Percentiles rank a stretch among this genome's conserved stretches.
Evolutionary conservation across 495 filamentous ascomycete genomes (phyloP).

Genomic region (Aspergillus sparsus): DNA sequence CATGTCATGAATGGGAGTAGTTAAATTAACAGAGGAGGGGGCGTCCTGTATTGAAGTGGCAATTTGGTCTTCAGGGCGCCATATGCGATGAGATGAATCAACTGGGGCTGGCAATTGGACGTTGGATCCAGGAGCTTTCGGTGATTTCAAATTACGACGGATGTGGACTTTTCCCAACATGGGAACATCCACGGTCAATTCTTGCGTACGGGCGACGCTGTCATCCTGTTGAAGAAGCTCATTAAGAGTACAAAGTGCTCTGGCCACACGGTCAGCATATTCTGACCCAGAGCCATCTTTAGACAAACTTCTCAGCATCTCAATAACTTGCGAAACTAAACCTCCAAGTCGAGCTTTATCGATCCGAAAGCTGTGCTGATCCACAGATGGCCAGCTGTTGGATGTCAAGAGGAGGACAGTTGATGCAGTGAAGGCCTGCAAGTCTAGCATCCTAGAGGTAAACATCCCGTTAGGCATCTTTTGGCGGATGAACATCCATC

Average conservation of each 20-base stretch:
- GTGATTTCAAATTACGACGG: conserved; percentile 21
- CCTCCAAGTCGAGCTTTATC: conserved; percentile 14
- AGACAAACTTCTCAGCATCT: conserved; percentile 22
- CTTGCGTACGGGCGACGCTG: conserved; percentile 6
- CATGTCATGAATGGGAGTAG: not conserved
- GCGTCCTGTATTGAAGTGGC: not conserved
- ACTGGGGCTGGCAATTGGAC: not conserved
- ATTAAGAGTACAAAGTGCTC: conserved; percentile 24
- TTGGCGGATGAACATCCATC: conserved; percentile 27
- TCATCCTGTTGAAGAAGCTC: conserved; percentile 24
- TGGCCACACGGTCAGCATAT: conserved; percentile 21
- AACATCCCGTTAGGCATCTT: conserved; percentile 33
- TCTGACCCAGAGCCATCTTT: conserved; percentile 16
- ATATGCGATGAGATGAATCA: not conserved
- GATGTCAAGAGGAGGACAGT: conserved; percentile 30
- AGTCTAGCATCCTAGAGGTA: conserved; percentile 28
- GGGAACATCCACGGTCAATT: conserved; percentile 27
- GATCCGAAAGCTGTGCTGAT: conserved; percentile 17
- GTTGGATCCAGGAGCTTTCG: not conserved
- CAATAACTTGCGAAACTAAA: conserved; percentile 14
- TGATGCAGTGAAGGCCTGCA: conserved; percentile 35
- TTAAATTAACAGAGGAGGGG: not conserved
- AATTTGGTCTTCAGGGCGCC: not conserved
- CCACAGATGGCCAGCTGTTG: conserved; percentile 13
- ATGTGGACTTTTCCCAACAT: conserved; percentile 31